Percentiles rank a stretch among this genome's conserved stretches.
phyloP scores from a whole-genome alignment of 495 filamentous ascomycete species.

The Staphylotrichum tortipilum region DNA sequence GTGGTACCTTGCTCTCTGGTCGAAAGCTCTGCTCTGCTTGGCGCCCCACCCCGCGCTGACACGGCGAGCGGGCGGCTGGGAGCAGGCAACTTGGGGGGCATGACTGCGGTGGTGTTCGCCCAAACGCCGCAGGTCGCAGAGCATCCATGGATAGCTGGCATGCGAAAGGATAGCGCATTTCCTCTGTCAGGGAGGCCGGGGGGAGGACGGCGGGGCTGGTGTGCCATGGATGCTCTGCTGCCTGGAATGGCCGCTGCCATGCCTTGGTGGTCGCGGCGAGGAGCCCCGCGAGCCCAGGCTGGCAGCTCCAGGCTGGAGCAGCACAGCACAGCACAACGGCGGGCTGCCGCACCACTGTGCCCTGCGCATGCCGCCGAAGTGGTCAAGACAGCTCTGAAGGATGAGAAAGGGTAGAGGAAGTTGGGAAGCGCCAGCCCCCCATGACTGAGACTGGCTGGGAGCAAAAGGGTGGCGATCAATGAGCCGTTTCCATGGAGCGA shows the following conservation, averaged over 20 bases:
- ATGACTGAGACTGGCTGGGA: background rate
- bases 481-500: constrained; percentile 12
- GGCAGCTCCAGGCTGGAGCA: too few relatives aligned
- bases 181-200: too few relatives aligned
- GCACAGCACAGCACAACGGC: constrained; percentile 1
- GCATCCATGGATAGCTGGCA: too few relatives aligned
- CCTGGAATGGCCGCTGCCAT: too few relatives aligned
- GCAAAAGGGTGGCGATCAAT: too few relatives aligned
- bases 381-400: constrained; percentile 9
- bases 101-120: too few relatives aligned
- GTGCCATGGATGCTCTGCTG: too few relatives aligned
- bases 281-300: too few relatives aligned
- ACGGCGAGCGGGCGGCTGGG: constrained; percentile 12
- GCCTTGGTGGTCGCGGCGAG: too few relatives aligned
- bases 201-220: too few relatives aligned
- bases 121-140: too few relatives aligned
- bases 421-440: background rate
- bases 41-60: constrained; percentile 1
- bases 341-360: background rate
- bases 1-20: constrained; percentile 2
- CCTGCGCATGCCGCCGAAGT: background rate
- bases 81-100: constrained; percentile 5
- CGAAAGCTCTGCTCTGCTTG: constrained; percentile 6
- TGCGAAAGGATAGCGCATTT: too few relatives aligned
- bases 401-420: background rate